Base-by-base conservation (phyloP, 106 monocot genomes). In the Hemerocallis citrina region DNA sequence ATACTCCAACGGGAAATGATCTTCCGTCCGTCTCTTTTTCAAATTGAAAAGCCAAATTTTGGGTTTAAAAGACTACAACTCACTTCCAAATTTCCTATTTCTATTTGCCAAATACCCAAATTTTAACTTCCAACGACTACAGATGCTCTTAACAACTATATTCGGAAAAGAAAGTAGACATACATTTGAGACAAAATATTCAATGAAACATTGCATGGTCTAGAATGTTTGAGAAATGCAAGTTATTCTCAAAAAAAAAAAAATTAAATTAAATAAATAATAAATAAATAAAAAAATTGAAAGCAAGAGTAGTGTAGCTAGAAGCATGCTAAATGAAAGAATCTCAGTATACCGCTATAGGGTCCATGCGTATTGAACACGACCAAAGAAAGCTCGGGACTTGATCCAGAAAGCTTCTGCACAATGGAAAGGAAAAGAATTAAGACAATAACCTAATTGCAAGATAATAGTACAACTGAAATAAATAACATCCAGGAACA, bases 311-410 rank as follows among this genome's bases (percentile, higher is more conserved):
- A 29, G 9, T 50, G 51, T 23, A 34, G n/a, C 13, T 21, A 58
- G 20, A 34, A 34, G 41, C 25, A 48, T 34, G 7, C 6, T 16
- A 12, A 44, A 6, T 44, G 41, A 56, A 32, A n/a, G n/a, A 20
- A 25, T 35, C 5, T 21, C 5, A 34, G 2, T 48, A 22, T 89
- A 95, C 94, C 83, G 62, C 83, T 89, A 36, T 90, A 84, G 23
- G 94, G 89, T 62, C 94, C 89, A 72, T 95, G 89, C 34, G 89
- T 63, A 66, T 82, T 73, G 55, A 86, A 95, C 31, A 90, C 76
- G 40, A 90, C 81, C 73, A 95, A 71, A 8, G 89, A 83, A 78
- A 90, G 73, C 63, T 89, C 89, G 24, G 80, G 57, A 65, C n/a
- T 72, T 68, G 73, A 11, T 47, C 75, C 83, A 39, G 75, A 58